Evolutionary conservation across 2,329 filamentous ascomycete species (phyloP).

Genomic region (Aspergillus ochraceus): DNA sequence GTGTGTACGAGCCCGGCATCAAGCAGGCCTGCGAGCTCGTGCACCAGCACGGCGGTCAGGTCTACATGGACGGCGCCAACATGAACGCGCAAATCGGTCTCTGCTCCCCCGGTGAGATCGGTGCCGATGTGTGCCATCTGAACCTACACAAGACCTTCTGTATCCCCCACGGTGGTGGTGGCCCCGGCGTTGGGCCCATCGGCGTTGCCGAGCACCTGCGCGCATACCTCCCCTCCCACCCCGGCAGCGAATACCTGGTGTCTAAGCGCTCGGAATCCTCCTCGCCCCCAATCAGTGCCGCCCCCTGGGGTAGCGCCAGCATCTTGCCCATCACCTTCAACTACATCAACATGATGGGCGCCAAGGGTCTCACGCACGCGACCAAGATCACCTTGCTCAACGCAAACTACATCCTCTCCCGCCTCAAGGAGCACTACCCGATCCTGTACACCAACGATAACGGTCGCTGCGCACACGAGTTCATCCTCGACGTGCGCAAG

Average conservation of each 20-base stretch:
- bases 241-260: slow-evolving; percentile 53
- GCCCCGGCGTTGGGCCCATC: slow-evolving; percentile 90
- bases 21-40: slow-evolving; percentile 84
- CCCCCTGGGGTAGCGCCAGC: slow-evolving; percentile 82
- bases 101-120: slow-evolving; percentile 91
- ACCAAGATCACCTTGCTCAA: slow-evolving; percentile 93
- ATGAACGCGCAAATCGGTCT: slow-evolving; percentile 98
- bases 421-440: slow-evolving; percentile 79
- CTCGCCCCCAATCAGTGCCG: slow-evolving; percentile 71
- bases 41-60: slow-evolving; percentile 83
- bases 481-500: slow-evolving; percentile 84
- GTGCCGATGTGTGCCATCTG: slow-evolving; percentile 93
- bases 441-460: slow-evolving; percentile 93
- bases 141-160: slow-evolving; percentile 99
- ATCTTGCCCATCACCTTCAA: slow-evolving; percentile 94
- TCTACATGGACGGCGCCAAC: slow-evolving; percentile 98
- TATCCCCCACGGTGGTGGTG: slow-evolving; percentile 93
- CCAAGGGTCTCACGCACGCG: slow-evolving; percentile 77
- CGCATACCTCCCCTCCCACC: slow-evolving; percentile 73
- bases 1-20: slow-evolving; percentile 88
- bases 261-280: slow-evolving; percentile 48
- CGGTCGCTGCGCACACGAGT: slow-evolving; percentile 91
- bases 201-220: slow-evolving; percentile 81
- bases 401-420: slow-evolving; percentile 92
- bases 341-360: slow-evolving; percentile 93